phyloP scores from a whole-genome alignment of 2,329 filamentous ascomycete genomes.

The Aspergillus piperis region DNA sequence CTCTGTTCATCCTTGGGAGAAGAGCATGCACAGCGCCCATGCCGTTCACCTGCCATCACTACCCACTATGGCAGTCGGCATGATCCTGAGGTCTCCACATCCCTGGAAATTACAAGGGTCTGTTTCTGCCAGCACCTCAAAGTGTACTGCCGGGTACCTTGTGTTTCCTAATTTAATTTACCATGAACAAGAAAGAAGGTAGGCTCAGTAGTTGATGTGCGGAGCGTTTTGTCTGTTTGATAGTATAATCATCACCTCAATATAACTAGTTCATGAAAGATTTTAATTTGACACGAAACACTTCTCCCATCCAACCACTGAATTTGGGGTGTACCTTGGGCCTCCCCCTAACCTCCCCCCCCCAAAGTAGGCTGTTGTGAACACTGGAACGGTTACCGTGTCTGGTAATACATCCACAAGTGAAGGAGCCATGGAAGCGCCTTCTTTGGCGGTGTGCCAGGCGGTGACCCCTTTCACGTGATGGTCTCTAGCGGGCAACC shows the following conservation, averaged over 20 bases:
- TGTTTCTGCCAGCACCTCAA: slow-evolving; percentile 9
- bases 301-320: not conserved
- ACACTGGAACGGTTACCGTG: not conserved
- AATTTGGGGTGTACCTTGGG: not conserved
- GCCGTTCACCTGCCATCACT: slow-evolving; percentile 3
- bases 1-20: not conserved
- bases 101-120: slow-evolving; percentile 6
- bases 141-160: not conserved
- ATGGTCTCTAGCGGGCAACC: slow-evolving; percentile 22
- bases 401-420: not conserved
- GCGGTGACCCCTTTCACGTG: slow-evolving; percentile 25
- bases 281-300: not conserved
- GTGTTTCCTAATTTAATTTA: not conserved
- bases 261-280: too few species aligned
- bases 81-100: slow-evolving; percentile 5
- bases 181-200: not conserved
- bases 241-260: not conserved
- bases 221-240: not conserved
- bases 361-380: not conserved
- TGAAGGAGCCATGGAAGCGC: slow-evolving; percentile 3
- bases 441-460: slow-evolving; percentile 17
- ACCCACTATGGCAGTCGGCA: not conserved
- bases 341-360: not conserved
- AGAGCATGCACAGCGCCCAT: not conserved
- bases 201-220: too few species aligned